Base-by-base conservation (phyloP, 129 eudicot species). In the Tanacetum coccineum region DNA sequence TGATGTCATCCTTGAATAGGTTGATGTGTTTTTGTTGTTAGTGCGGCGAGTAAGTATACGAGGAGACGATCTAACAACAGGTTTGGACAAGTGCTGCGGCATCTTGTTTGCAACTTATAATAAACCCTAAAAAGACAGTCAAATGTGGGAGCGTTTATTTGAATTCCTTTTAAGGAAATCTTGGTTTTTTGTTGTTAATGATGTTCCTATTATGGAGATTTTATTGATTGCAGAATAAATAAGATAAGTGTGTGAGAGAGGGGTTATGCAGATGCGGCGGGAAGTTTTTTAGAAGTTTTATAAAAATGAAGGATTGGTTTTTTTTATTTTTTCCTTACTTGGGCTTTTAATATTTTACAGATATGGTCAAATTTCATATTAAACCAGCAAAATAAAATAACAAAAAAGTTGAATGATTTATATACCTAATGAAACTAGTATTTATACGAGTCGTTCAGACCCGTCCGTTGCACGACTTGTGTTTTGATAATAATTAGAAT, bases 171-270 rank as follows among this genome's bases (percentile, higher is more conserved):
- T 36, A 36, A 1, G 9, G 42, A 36, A 36, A 36, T 36, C 42
- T 36, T 36, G 42, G 0, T 57, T 36, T 4, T 21, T 6, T 65
- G 70, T 47, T 56, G 50, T 65, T 65, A 65, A 47, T 47, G 25
- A 47, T 47, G 25, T 65, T 65, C 70, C 70, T 65, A 47, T 65
- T 47, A 18, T n/a, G 58, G 50, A 65, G 58, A 65, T 65, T 48
- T 65, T 13, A 26, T 48, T 48, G 70, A 65, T 21, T 14, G 42
- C 49, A 26, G 59, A 65, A 65, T 39, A 65, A 13, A 51, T 40
- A 32, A 62, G 14, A 13, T 65, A 11, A 12, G n/a, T 65, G 59
- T n/a, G 6, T 65, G 70, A 15, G 25, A 15, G 25, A n/a, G 46
- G 21, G 45, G 20, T 26, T 13, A 22, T 28, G 19, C 8, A 22